phyloP scores from a whole-genome alignment of 192 early-diverging fungal species.

The Diversispora epigaea region DNA sequence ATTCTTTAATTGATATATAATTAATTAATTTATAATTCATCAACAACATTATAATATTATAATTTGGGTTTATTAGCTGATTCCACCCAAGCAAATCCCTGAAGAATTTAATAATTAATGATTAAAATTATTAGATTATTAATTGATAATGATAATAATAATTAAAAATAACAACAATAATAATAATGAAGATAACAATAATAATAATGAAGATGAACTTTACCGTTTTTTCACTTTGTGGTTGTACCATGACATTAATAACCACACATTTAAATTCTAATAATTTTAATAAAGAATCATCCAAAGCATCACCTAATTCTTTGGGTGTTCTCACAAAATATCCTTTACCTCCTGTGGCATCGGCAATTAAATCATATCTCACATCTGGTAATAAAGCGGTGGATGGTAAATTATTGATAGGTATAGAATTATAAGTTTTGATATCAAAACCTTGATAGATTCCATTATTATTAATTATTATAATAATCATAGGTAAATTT shows the following conservation, averaged over 20 bases:
- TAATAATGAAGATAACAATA: not conserved
- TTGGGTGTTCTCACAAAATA: slow-evolving; percentile 56
- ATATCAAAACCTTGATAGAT: slow-evolving; percentile 68
- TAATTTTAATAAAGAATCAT: slow-evolving; percentile 38
- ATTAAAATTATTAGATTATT: no score
- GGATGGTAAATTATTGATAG: slow-evolving; percentile 49
- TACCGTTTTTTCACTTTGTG: slow-evolving; percentile 60
- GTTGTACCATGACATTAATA: slow-evolving; percentile 67
- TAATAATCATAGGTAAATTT: slow-evolving; percentile 62
- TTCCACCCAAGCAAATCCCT: slow-evolving; percentile 53
- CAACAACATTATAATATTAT: not conserved
- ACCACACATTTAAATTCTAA: slow-evolving; percentile 49
- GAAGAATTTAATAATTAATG: not conserved
- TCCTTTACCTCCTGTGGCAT: slow-evolving; percentile 65
- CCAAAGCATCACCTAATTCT: slow-evolving; percentile 54
- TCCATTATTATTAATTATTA: slow-evolving; percentile 79
- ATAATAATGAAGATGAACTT: slow-evolving; percentile 32
- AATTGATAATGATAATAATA: not conserved
- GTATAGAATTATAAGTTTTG: slow-evolving; percentile 46
- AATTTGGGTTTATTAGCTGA: slow-evolving; percentile 21
- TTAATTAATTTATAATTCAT: no score
- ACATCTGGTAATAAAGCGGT: slow-evolving; percentile 65
- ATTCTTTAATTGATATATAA: no score
- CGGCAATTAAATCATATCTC: slow-evolving; percentile 66
- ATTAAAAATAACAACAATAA: no score